phyloP scores from a whole-genome alignment of 208 protist genomes.

The Acanthamoeba lenticulata region DNA sequence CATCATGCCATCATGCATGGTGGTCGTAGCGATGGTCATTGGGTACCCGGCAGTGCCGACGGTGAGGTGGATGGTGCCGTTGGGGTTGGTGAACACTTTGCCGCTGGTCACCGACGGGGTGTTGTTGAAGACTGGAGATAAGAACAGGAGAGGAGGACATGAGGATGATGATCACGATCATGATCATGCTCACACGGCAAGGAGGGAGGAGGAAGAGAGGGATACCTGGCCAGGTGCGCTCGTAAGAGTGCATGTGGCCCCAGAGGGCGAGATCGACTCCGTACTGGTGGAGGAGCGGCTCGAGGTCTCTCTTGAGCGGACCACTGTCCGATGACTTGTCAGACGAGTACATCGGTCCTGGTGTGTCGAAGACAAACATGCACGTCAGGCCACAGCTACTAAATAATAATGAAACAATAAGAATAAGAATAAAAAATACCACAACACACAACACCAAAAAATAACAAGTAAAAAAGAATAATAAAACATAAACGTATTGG shows the following conservation, averaged over 20 bases:
- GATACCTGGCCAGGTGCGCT: slow-evolving; percentile 49
- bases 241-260: slow-evolving; percentile 63
- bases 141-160: neutral
- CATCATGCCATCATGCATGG: no score
- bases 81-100: slow-evolving; percentile 36
- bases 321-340: neutral
- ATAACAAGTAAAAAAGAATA: no score
- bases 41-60: slow-evolving; percentile 55
- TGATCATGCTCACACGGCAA: no score
- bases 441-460: no score
- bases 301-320: slow-evolving; percentile 4
- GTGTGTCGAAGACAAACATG: neutral
- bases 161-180: no score
- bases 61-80: slow-evolving; percentile 58
- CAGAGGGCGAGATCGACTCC: slow-evolving; percentile 50
- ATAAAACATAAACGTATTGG: neutral
- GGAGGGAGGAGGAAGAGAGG: neutral
- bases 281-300: slow-evolving; percentile 41
- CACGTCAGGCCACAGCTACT: no score
- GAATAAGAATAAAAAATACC: no score
- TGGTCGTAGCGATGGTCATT: no score
- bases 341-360: slow-evolving; percentile 56
- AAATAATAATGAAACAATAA: no score
- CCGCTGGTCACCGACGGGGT: neutral
- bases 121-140: slow-evolving; percentile 1